Conservation (phyloP, 1,139 yeast genomes). For the Hansenula sp. region DNA sequence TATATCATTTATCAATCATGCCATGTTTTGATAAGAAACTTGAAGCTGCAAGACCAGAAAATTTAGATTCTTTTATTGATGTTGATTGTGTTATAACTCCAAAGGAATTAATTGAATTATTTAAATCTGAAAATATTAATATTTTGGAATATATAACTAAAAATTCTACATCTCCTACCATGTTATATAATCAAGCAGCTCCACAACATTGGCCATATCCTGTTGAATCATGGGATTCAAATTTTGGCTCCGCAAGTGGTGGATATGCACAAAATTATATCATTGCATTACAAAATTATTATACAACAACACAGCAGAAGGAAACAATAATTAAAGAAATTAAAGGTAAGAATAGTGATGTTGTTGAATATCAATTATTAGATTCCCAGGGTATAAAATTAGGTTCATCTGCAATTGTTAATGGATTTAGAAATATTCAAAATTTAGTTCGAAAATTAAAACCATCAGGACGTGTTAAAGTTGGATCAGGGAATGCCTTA, state of each 20-base stretch:
- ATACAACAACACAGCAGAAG: conserved; percentile 18
- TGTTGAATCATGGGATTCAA: conserved; percentile 62
- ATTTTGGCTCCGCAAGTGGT: conserved; percentile 82
- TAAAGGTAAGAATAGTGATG: conserved; percentile 73
- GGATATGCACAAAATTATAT: conserved; percentile 76
- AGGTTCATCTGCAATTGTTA: conserved; percentile 73
- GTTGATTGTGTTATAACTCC: conserved; percentile 96
- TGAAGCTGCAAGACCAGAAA: conserved; percentile 87
- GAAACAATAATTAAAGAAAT: conserved; percentile 20
- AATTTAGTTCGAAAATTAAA: conserved; percentile 82
- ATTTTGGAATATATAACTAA: conserved; percentile 28
- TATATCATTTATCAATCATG: conserved; percentile 86
- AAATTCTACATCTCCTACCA: conserved; percentile 13
- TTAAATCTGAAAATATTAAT: conserved; percentile 46
- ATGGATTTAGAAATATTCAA: conserved; percentile 93
- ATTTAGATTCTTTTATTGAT: conserved; percentile 34
- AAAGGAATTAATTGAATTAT: conserved; percentile 71
- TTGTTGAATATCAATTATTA: conserved; percentile 61
- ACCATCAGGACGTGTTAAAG: conserved; percentile 30
- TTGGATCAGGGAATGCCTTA: conserved; percentile 23
- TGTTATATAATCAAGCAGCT: conserved; percentile 17
- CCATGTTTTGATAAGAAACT: conserved; percentile 96
- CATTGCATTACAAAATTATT: conserved; percentile 31
- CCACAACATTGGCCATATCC: conserved; percentile 51
- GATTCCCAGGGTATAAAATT: conserved; percentile 31